Percentiles rank a stretch among this genome's conserved stretches.
phyloP scores from a whole-genome alignment of 176 grass and related monocot genomes.

The Phyllostachys edulis region DNA sequence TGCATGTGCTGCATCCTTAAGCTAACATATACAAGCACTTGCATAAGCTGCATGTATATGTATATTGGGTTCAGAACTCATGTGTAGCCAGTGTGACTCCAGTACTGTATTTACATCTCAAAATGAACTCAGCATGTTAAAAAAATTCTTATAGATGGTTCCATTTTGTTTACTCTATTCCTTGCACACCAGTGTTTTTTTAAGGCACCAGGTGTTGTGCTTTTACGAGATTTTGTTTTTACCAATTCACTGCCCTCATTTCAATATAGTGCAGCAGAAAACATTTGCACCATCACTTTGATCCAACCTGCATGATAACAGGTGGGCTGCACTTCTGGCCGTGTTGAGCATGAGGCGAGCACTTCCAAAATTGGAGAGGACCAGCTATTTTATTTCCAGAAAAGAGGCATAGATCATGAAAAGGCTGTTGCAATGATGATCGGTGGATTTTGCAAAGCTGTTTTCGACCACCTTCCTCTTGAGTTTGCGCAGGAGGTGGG shows the following conservation, averaged over 20 bases:
- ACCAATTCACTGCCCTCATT: background rate
- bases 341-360: conserved; percentile 95
- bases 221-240: background rate
- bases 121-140: background rate
- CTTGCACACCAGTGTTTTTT: background rate
- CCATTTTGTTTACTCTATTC: background rate
- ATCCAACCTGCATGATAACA: conserved; percentile 34
- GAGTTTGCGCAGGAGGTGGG: conserved; percentile 93
- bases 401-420: conserved; percentile 95
- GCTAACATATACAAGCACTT: no score
- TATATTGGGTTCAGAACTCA: no score
- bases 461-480: conserved; percentile 86
- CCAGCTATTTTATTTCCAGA: conserved; percentile 97
- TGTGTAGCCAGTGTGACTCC: background rate
- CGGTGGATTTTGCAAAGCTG: conserved; percentile 85
- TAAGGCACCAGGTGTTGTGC: background rate
- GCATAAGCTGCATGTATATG: no score
- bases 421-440: conserved; percentile 96
- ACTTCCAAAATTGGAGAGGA: conserved; percentile 99
- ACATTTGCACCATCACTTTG: conserved; percentile 3
- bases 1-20: no score
- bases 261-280: background rate
- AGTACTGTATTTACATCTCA: background rate
- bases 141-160: background rate
- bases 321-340: conserved; percentile 67